These are phyloP conservation scores for Globisporangium paddicum DNA, from an alignment of 352 stramenopile genomes.

Conservation along the genomic window DNA sequence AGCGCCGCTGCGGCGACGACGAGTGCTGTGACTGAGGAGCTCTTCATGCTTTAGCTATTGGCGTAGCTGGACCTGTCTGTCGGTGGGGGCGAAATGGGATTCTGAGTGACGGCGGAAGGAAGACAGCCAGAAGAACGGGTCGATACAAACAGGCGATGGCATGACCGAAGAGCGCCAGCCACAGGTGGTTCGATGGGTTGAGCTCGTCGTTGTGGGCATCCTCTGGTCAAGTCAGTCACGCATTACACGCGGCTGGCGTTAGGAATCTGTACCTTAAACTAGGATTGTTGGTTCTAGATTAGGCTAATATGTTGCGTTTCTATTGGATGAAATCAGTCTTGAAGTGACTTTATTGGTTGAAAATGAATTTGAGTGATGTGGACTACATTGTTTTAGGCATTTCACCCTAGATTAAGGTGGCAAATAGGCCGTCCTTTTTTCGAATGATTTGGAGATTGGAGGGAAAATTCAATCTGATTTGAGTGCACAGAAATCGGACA, in stretches of 20 bases:
- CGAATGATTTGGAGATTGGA: slow-evolving; percentile 6
- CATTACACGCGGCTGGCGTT: not conserved
- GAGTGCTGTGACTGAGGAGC: slow-evolving; percentile 1
- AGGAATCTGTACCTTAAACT: not conserved
- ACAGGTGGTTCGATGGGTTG: slow-evolving; percentile 2
- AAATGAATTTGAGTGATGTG: not conserved
- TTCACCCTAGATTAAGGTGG: not conserved
- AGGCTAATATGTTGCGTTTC: too few relatives aligned
- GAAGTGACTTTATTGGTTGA: too few relatives aligned
- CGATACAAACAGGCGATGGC: not conserved
- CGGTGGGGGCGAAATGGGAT: not conserved
- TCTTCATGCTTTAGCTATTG: not conserved
- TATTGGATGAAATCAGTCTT: too few relatives aligned
- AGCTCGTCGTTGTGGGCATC: not conserved
- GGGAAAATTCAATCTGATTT: not conserved
- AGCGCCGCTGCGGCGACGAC: not conserved
- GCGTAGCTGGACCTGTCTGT: not conserved
- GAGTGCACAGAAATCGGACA: not conserved
- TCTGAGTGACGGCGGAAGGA: not conserved
- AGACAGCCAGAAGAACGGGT: not conserved
- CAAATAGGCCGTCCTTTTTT: not conserved
- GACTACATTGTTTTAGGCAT: too few relatives aligned
- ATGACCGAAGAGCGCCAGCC: not conserved
- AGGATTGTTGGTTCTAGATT: not conserved
- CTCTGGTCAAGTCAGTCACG: slow-evolving; percentile 2